A percentile compares a stretch with the other conserved stretches of the same genome.
phyloP scores from a whole-genome alignment of 2,329 filamentous ascomycete genomes.

The Eutypa lata region DNA sequence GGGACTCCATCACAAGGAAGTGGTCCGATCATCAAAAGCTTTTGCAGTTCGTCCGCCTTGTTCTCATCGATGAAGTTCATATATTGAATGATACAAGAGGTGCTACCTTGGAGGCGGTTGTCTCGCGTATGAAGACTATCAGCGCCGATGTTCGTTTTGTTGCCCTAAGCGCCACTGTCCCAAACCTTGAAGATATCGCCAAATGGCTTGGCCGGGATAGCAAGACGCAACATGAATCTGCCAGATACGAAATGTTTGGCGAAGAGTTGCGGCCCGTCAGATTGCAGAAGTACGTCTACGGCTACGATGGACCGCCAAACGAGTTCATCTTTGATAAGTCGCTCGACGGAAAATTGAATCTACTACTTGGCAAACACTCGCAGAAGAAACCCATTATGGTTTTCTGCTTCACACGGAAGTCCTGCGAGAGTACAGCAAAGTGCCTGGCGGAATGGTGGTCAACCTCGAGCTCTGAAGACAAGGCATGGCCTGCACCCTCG shows the following conservation, averaged over 20 bases:
- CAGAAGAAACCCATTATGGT: constrained; percentile 75
- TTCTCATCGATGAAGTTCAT: constrained; percentile 85
- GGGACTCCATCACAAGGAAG: constrained; percentile 84
- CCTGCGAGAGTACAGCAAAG: constrained; percentile 65
- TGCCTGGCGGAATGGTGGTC: constrained; percentile 65
- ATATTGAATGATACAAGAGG: constrained; percentile 78
- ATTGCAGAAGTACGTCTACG: constrained; percentile 73
- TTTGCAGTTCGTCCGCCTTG: constrained; percentile 72
- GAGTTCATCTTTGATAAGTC: constrained; percentile 75
- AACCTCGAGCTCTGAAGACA: constrained; percentile 44
- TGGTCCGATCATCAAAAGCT: constrained; percentile 79
- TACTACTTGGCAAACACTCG: constrained; percentile 64
- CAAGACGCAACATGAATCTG: constrained; percentile 58
- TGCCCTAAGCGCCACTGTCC: constrained; percentile 78
- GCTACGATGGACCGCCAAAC: constrained; percentile 62
- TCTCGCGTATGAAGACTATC: constrained; percentile 83
- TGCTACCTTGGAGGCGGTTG: constrained; percentile 77
- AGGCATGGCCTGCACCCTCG: constrained; percentile 62
- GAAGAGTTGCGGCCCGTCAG: constrained; percentile 79
- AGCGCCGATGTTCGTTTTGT: constrained; percentile 74
- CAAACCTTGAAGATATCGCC: constrained; percentile 78
- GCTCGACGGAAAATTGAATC: constrained; percentile 63
- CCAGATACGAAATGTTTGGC: constrained; percentile 66
- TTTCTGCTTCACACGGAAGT: constrained; percentile 76
- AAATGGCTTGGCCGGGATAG: constrained; percentile 71